Conservation (phyloP, 305 asterid genomes). For the Fraxinus paxiana region DNA sequence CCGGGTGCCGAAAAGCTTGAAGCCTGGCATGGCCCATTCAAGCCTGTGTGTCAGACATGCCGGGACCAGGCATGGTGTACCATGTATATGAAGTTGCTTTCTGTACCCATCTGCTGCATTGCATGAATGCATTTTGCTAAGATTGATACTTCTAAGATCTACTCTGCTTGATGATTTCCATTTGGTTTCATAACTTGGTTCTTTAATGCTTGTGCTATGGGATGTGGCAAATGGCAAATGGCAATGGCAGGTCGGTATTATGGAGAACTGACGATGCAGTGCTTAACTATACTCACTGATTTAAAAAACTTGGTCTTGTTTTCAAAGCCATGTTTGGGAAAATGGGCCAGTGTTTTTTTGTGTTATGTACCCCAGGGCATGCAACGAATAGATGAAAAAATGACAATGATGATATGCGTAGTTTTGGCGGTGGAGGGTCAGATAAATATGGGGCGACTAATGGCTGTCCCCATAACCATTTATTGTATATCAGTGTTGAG, state of each 20-base stretch:
- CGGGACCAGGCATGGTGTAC: not conserved
- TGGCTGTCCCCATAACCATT: slow-evolving; percentile 25
- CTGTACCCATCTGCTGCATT: not conserved
- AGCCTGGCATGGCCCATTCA: not conserved
- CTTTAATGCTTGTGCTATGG: not conserved
- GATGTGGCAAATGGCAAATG: not conserved
- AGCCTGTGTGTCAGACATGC: not conserved
- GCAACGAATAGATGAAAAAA: slow-evolving; percentile 18
- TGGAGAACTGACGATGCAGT: not conserved
- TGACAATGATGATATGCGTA: not conserved
- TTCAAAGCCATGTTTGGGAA: slow-evolving; percentile 13
- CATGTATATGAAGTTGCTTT: not conserved
- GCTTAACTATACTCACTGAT: not conserved
- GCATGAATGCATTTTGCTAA: not conserved
- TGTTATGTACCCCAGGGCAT: not conserved
- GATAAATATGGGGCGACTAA: slow-evolving; percentile 19
- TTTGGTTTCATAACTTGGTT: not conserved
- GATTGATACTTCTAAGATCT: not conserved
- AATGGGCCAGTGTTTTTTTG: slow-evolving; percentile 18
- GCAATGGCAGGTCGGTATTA: not conserved
- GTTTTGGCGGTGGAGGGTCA: slow-evolving; percentile 22
- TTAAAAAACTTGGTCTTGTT: not conserved
- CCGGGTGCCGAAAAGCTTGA: not conserved
- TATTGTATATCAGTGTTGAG: slow-evolving; percentile 1
- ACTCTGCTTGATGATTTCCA: not conserved